Percentiles rank a stretch among this genome's conserved stretches.
Evolutionary conservation across 805 yeast genomes (phyloP).

Genomic region (Saccharomycopsis babjevae): DNA sequence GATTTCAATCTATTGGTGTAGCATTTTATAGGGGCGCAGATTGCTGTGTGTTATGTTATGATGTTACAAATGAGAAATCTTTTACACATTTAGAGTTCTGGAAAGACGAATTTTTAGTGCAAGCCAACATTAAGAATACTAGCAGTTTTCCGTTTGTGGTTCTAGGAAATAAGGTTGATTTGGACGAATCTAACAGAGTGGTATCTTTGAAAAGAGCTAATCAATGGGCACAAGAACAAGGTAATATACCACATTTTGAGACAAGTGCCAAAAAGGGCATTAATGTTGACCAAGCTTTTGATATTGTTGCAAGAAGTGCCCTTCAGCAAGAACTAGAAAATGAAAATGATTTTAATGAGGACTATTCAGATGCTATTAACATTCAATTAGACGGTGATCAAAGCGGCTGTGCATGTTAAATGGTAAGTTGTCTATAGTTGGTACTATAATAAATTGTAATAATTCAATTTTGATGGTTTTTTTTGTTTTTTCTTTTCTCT

Average conservation of each 20-base stretch:
- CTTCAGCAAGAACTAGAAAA: slow-evolving; percentile 68
- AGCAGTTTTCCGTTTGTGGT: slow-evolving; percentile 94
- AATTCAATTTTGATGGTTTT: background rate
- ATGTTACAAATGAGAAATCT: slow-evolving; percentile 89
- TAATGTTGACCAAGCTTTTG: slow-evolving; percentile 92
- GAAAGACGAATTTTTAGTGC: slow-evolving; percentile 93
- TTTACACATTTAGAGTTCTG: slow-evolving; percentile 82
- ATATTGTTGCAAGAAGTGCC: slow-evolving; percentile 91
- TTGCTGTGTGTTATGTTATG: slow-evolving; percentile 93
- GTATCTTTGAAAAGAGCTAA: slow-evolving; percentile 52
- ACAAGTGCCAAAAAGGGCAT: slow-evolving; percentile 97
- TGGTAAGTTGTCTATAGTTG: background rate
- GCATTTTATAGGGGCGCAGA: slow-evolving; percentile 98
- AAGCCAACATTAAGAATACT: slow-evolving; percentile 88
- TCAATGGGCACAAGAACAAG: slow-evolving; percentile 49
- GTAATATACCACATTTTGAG: slow-evolving; percentile 87
- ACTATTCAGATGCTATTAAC: slow-evolving; percentile 92
- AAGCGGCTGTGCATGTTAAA: slow-evolving; percentile 66
- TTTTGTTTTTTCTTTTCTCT: background rate
- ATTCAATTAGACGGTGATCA: slow-evolving; percentile 81
- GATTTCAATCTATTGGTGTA: slow-evolving; percentile 93
- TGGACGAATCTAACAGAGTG: slow-evolving; percentile 79
- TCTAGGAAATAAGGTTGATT: slow-evolving; percentile 90
- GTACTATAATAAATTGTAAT: background rate
- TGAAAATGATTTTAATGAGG: slow-evolving; percentile 85